These are phyloP conservation scores for Diplodia scrobiculata DNA, from an alignment of 2,329 filamentous ascomycete species.

Conservation along the genomic window DNA sequence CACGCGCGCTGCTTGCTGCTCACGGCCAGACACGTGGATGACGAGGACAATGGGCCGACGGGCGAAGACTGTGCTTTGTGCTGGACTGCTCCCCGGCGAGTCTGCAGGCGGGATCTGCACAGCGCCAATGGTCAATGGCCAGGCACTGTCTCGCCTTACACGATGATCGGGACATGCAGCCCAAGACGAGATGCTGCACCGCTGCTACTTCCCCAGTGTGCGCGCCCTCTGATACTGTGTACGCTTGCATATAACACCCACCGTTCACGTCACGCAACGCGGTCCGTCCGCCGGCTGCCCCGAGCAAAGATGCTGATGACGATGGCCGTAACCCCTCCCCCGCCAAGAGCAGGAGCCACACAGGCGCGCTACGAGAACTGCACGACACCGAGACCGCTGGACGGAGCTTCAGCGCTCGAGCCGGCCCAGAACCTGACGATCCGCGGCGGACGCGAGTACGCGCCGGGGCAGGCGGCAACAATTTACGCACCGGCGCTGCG, in stretches of 20 bases:
- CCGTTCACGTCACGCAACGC: slow-evolving; percentile 20
- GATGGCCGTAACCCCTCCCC: slow-evolving; percentile 22
- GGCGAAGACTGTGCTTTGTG: not conserved
- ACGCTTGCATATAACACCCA: not conserved
- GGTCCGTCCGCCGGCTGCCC: slow-evolving; percentile 3
- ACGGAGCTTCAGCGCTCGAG: not conserved
- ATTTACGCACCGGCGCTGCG: slow-evolving; percentile 9
- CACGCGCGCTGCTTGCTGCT: slow-evolving; percentile 5
- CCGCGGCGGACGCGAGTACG: not conserved
- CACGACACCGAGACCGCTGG: slow-evolving; percentile 10
- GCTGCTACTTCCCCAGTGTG: not conserved
- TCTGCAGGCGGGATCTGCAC: slow-evolving; percentile 13
- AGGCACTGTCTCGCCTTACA: slow-evolving; percentile 20
- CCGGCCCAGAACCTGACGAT: slow-evolving; percentile 26
- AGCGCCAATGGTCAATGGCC: not conserved
- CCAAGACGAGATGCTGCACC: not conserved
- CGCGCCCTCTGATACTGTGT: slow-evolving; percentile 1
- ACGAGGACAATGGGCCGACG: slow-evolving; percentile 10
- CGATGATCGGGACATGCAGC: slow-evolving; percentile 13
- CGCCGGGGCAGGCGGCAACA: slow-evolving; percentile 7
- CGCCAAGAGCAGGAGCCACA: slow-evolving; percentile 22
- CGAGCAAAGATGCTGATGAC: slow-evolving; percentile 11
- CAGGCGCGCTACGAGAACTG: slow-evolving; percentile 9
- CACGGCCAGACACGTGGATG: slow-evolving; percentile 16
- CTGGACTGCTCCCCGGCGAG: not conserved